These are phyloP conservation scores for Postia placenta DNA, from an alignment of 768 basidiomycete species.

Conservation along the genomic window DNA sequence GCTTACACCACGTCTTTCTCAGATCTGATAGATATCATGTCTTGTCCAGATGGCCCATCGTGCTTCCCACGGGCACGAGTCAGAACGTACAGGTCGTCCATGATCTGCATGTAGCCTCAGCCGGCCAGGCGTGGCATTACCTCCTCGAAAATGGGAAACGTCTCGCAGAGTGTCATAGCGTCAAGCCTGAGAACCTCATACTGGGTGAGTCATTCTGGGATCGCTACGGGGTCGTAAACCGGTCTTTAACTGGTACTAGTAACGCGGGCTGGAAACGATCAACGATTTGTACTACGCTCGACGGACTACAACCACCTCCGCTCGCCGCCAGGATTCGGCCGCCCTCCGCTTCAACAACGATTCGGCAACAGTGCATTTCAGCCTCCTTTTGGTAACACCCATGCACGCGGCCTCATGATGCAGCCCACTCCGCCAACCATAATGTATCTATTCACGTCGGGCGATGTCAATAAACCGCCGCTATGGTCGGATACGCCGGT, in stretches of 20 bases:
- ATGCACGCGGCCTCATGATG: background rate
- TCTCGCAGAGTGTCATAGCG: constrained; percentile 25
- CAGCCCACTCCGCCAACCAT: constrained; percentile 21
- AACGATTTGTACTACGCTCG: constrained; percentile 31
- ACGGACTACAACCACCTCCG: background rate
- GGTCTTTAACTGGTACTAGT: too few relatives aligned
- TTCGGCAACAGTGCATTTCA: too few relatives aligned
- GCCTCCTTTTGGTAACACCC: background rate
- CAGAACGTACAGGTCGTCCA: constrained; percentile 35
- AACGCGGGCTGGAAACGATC: constrained; percentile 34
- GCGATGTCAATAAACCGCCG: constrained; percentile 25
- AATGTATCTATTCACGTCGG: constrained; percentile 38
- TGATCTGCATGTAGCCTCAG: constrained; percentile 18
- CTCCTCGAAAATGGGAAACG: constrained; percentile 27
- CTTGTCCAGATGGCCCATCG: constrained; percentile 36
- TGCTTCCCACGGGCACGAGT: constrained; percentile 31
- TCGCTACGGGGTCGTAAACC: too few relatives aligned
- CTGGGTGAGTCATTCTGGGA: constrained; percentile 37
- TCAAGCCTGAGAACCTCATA: constrained; percentile 37
- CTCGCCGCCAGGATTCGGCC: background rate
- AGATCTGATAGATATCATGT: background rate
- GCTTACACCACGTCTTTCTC: background rate
- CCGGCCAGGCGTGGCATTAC: constrained; percentile 34
- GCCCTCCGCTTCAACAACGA: background rate
- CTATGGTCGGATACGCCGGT: constrained; percentile 35